Evolutionary conservation across 352 stramenopile species (phyloP), one percentile per base, ranked within the genome.

Genomic region (Globisporangium radiosum): DNA sequence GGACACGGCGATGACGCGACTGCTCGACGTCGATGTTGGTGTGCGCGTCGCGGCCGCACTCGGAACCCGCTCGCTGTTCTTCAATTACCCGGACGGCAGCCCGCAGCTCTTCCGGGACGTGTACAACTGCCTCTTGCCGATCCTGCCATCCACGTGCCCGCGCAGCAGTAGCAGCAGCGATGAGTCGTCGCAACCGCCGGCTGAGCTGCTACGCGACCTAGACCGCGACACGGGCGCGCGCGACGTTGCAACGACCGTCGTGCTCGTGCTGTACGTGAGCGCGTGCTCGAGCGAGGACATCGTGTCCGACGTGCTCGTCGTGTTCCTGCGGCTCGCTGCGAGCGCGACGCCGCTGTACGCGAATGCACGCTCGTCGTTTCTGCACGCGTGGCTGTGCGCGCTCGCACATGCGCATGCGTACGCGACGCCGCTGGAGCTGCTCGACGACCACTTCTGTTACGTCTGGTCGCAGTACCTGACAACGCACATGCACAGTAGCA

Each of bases 61-160:
- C 47, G 63, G 73, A 13, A 70, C 90, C 45, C 82, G 91, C 56
- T 82, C 83, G 5, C 36, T 93, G 17, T 87, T 86, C 56, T 88
- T 78, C 57, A 95, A 92, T 83, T 93, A 88, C 62, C 78, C 80
- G 15, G 81, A 93, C 54, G 86, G 85, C 15, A 65, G 74, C 8
- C 50, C 67, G 36, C 64, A 74, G 60, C 67, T 92, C 13, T 88
- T 82, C 63, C 68, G 66, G n/a, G 71, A 91, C 65, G 63, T 82
- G 42, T 76, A 69, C 19, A 45, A 70, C n/a, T 37, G 67, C n/a
- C 49, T 87, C 25, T 58, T 70, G 13, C 64, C 75, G 33, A 68
- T 72, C 48, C 50, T 66, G 6, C 69, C 69, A 1, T n/a, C 48
- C 9, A 56, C 43, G 9, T 33, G 47, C 7, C 47, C 51, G 10